Evolutionary conservation across 2,329 filamentous ascomycete species (phyloP), one percentile per base, ranked within the genome.

Genomic region (Clarireedia homoeocarpa): DNA sequence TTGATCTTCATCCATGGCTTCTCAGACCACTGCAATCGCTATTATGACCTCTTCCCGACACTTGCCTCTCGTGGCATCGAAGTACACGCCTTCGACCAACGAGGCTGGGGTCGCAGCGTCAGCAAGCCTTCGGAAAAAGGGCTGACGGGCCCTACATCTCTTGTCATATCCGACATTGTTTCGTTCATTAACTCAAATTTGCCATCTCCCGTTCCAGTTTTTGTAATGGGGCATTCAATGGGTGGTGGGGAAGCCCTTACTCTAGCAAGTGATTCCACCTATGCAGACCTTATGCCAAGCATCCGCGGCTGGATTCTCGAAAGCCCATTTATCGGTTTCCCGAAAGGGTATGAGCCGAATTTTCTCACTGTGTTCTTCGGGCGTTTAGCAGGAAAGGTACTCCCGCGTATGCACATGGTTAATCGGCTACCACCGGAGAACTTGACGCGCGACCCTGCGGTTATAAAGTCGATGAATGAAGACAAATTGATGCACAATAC

Each of bases 171-270:
- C 57, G 91, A 96, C 70, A 84, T 96, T 54, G 88, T 84, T 10
- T 84, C 84, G 45, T 89, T 96, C 69, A 76, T 94, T 62, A 76
- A 76, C 58, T 73, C 75, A 34, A 79, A 86, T 60, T 73, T 85
- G 5, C 77, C 77, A 9, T 70, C 65, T 5, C 58, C 66, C 4
- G 73, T 76, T 38, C 89, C 90, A 0, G 68, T 95, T 15, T 96
- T 96, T 72, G 78, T 96, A 20, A 83, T 94, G 75, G 91, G 91
- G 53, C 90, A 96, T 72, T 91, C 86, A 23, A 96, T 96, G 89
- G 91, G 91, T 62, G 91, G 91, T 58, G 89, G 84, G 24, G 80
- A 95, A 71, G 80, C 84, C 5, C 74, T 95, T 7, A 83, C 81
- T 45, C 70, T 86, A 23, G 78, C 78, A 24, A 77, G 74, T 55